A percentile compares a stretch with the other conserved stretches of the same genome.
Evolutionary conservation across 768 basidiomycete species (phyloP).

Genomic region (Xerocomus brunneocitrinus): DNA sequence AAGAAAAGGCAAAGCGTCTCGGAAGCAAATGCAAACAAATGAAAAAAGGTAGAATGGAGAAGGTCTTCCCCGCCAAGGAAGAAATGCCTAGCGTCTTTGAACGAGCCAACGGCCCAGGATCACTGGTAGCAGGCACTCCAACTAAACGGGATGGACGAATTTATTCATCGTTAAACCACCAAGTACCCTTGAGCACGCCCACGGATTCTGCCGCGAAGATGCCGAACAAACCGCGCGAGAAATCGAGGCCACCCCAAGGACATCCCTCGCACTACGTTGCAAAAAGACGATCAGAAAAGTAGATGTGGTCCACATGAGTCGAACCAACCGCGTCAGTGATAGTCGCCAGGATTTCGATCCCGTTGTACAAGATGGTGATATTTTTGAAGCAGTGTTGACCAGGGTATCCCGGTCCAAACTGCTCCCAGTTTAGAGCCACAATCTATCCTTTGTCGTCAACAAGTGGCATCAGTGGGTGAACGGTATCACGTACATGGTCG

Average conservation of each 20-base stretch:
- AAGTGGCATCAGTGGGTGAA: background rate
- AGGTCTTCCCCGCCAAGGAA: background rate
- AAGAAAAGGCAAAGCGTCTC: background rate
- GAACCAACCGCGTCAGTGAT: constrained; percentile 58
- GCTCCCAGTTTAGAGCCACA: constrained; percentile 29
- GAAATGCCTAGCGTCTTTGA: background rate
- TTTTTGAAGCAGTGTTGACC: constrained; percentile 57
- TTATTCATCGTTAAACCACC: constrained; percentile 44
- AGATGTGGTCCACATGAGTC: background rate
- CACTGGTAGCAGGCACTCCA: background rate
- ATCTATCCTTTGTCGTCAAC: constrained; percentile 15
- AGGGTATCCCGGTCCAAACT: constrained; percentile 57
- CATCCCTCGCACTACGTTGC: constrained; percentile 57
- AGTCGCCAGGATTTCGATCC: constrained; percentile 47
- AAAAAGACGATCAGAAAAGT: background rate
- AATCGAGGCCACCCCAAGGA: constrained; percentile 61
- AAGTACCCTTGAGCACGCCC: constrained; percentile 58
- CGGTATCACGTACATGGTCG: constrained; percentile 23
- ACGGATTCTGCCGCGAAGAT: constrained; percentile 43
- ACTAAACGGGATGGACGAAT: background rate
- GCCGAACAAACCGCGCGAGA: constrained; percentile 61
- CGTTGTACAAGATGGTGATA: constrained; percentile 58
- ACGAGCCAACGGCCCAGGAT: background rate
- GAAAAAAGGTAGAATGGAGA: background rate
- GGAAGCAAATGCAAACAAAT: background rate